Evolutionary conservation across 768 basidiomycete genomes (phyloP).

Genomic region (Boletus fagicola): DNA sequence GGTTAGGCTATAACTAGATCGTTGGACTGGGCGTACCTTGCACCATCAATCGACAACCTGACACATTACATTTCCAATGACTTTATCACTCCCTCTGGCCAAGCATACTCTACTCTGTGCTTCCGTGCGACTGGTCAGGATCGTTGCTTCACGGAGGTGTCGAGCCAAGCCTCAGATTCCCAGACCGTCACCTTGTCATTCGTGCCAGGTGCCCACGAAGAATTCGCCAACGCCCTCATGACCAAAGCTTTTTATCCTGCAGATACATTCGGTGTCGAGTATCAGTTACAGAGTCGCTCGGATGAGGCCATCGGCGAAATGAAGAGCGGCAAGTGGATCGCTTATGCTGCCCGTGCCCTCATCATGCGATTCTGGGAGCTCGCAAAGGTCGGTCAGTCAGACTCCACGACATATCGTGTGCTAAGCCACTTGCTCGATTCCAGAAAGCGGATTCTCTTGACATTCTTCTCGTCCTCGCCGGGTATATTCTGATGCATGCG

Average conservation of each 20-base stretch:
- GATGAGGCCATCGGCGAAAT: slow-evolving; percentile 63
- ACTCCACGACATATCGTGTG: neutral
- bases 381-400: slow-evolving; percentile 56
- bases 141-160: slow-evolving; percentile 42
- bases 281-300: slow-evolving; percentile 47
- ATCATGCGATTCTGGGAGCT: slow-evolving; percentile 83
- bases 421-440: slow-evolving; percentile 17
- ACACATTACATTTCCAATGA: slow-evolving; percentile 46
- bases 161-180: slow-evolving; percentile 35
- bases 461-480: slow-evolving; percentile 89
- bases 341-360: slow-evolving; percentile 76
- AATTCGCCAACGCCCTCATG: slow-evolving; percentile 45
- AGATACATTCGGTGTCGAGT: slow-evolving; percentile 45
- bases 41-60: slow-evolving; percentile 44
- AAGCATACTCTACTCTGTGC: slow-evolving; percentile 52
- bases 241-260: slow-evolving; percentile 28
- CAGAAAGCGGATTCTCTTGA: slow-evolving; percentile 95
- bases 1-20: slow-evolving; percentile 31
- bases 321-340: slow-evolving; percentile 83
- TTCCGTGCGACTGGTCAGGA: slow-evolving; percentile 35
- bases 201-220: slow-evolving; percentile 46
- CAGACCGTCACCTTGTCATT: slow-evolving; percentile 53
- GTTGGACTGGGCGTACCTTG: slow-evolving; percentile 41
- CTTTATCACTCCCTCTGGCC: slow-evolving; percentile 42
- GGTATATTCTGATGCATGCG: slow-evolving; percentile 93